These are phyloP conservation scores for Astrephomene gubernaculifera DNA, from an alignment of 139 green algal species.

Conservation along the genomic window DNA sequence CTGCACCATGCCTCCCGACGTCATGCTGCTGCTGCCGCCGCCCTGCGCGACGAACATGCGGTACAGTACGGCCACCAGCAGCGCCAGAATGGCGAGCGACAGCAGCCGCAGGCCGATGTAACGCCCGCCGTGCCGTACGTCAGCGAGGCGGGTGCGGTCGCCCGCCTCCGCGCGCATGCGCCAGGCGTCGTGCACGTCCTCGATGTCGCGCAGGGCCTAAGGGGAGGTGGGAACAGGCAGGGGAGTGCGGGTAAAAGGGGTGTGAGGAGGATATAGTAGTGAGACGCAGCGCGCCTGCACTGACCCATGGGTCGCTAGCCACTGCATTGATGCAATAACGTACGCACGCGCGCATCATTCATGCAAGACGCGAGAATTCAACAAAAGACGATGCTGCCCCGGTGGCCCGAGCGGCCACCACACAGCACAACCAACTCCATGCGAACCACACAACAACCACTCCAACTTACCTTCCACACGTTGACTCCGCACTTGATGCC, in stretches of 20 bases:
- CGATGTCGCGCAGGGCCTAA: conserved; percentile 53
- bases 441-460: too few relatives aligned
- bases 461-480: conserved; percentile 58
- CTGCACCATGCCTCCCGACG: too few relatives aligned
- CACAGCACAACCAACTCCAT: too few relatives aligned
- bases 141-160: conserved; percentile 17
- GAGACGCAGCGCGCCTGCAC: too few relatives aligned
- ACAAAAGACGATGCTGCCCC: too few relatives aligned
- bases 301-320: too few relatives aligned
- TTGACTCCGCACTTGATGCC: conserved; percentile 71
- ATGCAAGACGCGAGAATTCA: too few relatives aligned
- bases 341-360: too few relatives aligned
- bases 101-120: conserved; percentile 24
- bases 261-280: too few relatives aligned
- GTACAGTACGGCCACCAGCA: conserved; percentile 27
- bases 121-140: conserved; percentile 8
- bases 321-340: too few relatives aligned
- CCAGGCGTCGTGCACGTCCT: conserved; percentile 68
- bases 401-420: too few relatives aligned
- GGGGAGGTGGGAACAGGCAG: background rate
- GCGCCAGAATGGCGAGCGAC: conserved; percentile 6
- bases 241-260: background rate
- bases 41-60: conserved; percentile 17
- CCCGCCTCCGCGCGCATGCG: conserved; percentile 40
- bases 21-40: too few relatives aligned